These are phyloP conservation scores for Cicer arietinum DNA, from an alignment of 306 rosid genomes.

Conservation along the genomic window DNA sequence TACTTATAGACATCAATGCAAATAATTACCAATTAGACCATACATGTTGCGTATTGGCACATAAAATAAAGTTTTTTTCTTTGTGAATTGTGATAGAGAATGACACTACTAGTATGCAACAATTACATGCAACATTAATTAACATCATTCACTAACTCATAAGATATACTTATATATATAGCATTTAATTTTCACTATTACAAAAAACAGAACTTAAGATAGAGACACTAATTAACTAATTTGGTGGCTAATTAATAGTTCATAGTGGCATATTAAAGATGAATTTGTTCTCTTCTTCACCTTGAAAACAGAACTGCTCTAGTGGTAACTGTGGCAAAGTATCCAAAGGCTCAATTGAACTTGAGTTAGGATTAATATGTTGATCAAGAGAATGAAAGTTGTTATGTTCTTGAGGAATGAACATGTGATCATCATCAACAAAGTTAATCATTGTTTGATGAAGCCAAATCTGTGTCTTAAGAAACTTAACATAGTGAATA, in stretches of 20 bases:
- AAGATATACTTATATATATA: not conserved
- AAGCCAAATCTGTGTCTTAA: constrained; percentile 79
- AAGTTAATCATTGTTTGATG: constrained; percentile 76
- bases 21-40: not conserved
- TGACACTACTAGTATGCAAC: constrained; percentile 29
- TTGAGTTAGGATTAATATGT: not conserved
- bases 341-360: constrained; percentile 33
- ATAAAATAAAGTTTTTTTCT: constrained; percentile 7
- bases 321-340: constrained; percentile 32
- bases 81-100: not conserved
- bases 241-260: constrained; percentile 45
- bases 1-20: constrained; percentile 2
- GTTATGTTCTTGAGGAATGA: not conserved
- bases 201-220: not conserved
- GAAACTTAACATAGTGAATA: constrained; percentile 82
- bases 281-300: constrained; percentile 21
- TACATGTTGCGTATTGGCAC: constrained; percentile 13
- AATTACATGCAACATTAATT: constrained; percentile 29
- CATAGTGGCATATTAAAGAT: constrained; percentile 40
- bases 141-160: constrained; percentile 20
- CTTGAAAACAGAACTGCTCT: constrained; percentile 45
- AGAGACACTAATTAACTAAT: constrained; percentile 35
- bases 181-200: not conserved
- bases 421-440: constrained; percentile 37
- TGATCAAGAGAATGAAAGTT: not conserved